phyloP scores from a whole-genome alignment of 2,329 filamentous ascomycete genomes.

The Geosmithia flava region DNA sequence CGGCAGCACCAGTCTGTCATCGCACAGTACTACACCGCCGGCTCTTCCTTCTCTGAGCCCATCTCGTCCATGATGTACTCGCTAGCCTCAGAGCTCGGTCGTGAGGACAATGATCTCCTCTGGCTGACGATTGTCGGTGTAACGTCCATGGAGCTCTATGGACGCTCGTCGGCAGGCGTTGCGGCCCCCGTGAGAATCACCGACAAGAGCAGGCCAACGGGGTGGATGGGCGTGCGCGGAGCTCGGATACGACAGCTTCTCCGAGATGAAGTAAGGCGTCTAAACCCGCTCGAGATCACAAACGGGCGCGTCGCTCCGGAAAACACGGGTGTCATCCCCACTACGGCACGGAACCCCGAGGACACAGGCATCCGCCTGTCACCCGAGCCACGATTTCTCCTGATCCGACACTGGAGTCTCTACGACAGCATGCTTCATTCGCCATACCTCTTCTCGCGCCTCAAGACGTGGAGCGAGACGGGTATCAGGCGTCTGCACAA shows the following conservation, averaged over 20 bases:
- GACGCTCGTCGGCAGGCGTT: slow-evolving; percentile 70
- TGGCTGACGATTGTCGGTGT: slow-evolving; percentile 94
- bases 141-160: slow-evolving; percentile 86
- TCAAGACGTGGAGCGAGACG: slow-evolving; percentile 89
- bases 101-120: slow-evolving; percentile 90
- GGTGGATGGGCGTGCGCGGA: slow-evolving; percentile 73
- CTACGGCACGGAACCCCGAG: slow-evolving; percentile 75
- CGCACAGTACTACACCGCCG: slow-evolving; percentile 72
- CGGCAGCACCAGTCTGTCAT: slow-evolving; percentile 66
- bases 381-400: slow-evolving; percentile 83
- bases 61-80: slow-evolving; percentile 93
- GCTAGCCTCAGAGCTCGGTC: slow-evolving; percentile 83
- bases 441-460: slow-evolving; percentile 78
- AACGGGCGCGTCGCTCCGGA: slow-evolving; percentile 53
- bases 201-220: slow-evolving; percentile 45
- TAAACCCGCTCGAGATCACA: slow-evolving; percentile 65
- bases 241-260: slow-evolving; percentile 76
- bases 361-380: slow-evolving; percentile 88
- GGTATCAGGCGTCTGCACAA: slow-evolving; percentile 87
- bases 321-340: slow-evolving; percentile 72
- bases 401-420: slow-evolving; percentile 91
- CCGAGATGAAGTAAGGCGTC: slow-evolving; percentile 82
- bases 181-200: slow-evolving; percentile 45
- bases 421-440: slow-evolving; percentile 99
- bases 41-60: slow-evolving; percentile 86